Percentiles rank a stretch among this genome's conserved stretches.
phyloP scores from a whole-genome alignment of 352 stramenopile species.

The Pythium sp. region DNA sequence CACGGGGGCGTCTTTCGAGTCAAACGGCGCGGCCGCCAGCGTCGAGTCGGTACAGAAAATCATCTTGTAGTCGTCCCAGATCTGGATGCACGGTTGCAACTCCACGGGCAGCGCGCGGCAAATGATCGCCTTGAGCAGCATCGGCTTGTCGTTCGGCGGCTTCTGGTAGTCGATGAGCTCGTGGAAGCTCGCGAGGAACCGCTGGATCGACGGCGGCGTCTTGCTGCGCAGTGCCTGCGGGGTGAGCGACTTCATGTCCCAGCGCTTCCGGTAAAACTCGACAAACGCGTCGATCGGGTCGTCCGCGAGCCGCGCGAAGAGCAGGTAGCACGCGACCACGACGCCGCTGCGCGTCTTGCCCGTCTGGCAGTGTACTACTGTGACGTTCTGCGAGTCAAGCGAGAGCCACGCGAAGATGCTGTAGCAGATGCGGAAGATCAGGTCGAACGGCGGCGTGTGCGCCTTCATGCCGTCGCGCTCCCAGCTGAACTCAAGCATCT shows the following conservation, averaged over 20 bases:
- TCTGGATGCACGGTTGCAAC: constrained; percentile 72
- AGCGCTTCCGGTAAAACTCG: constrained; percentile 86
- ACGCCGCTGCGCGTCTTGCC: constrained; percentile 93
- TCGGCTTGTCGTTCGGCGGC: constrained; percentile 54
- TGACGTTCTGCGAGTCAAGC: constrained; percentile 76
- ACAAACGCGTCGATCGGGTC: constrained; percentile 87
- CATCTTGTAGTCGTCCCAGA: constrained; percentile 77
- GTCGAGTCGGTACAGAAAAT: constrained; percentile 56
- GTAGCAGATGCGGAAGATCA: constrained; percentile 92
- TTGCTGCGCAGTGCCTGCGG: constrained; percentile 54
- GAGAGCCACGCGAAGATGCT: constrained; percentile 90
- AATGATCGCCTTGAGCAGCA: constrained; percentile 79
- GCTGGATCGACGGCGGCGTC: constrained; percentile 73
- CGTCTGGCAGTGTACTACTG: constrained; percentile 88
- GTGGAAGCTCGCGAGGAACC: constrained; percentile 71
- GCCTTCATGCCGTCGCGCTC: constrained; percentile 81
- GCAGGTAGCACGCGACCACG: constrained; percentile 91
- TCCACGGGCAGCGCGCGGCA: constrained; percentile 72
- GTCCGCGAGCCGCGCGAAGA: constrained; percentile 76
- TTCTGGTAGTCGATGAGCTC: constrained; percentile 48
- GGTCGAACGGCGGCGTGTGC: constrained; percentile 74
- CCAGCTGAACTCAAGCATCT: constrained; percentile 85
- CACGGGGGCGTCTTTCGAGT: constrained; percentile 33
- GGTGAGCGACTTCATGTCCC: constrained; percentile 72
- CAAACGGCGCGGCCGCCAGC: background rate